Base-by-base conservation (phyloP, 2,329 filamentous ascomycete genomes). In the Xylogone sp. region DNA sequence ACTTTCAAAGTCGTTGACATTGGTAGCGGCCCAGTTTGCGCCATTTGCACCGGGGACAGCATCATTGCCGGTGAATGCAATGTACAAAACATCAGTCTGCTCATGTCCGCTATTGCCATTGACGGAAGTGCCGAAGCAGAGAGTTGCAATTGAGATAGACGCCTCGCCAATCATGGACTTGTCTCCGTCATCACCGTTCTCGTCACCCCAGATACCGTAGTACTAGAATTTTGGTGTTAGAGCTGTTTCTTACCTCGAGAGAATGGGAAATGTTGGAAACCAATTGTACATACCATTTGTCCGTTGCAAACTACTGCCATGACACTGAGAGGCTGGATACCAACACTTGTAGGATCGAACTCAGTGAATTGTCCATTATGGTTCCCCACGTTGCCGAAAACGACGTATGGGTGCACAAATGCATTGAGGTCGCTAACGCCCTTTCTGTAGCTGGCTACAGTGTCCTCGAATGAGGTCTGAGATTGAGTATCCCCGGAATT, bases 171-270 rank as follows among this genome's bases (percentile, higher is more conserved):
- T 74, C 56, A 78, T 66, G 21, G 77, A 68, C 48, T 71, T 61
- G 6, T 62, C 53, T 2, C 74, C 72, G 46, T 77, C 74, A 45
- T 74, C 77, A 43, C 80, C 82, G 54, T 85, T 84, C 29, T 75
- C 77, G 56, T 85, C 81, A 19, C 80, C 82, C 81, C 79, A 85
- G 46, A 84, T 67, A 10, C 79, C 81, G 59, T 84, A 84, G 56
- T 75, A 69, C 74, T 78, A 27, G 24, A 27, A 27, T 27, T 6
- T 5, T 10, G 10, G 24, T 5, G 24, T 27, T 27, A 27, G 24
- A 10, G 10, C 24, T 27, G n/a, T n/a, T 27, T 10, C 10, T 5
- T 5, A 10, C 24, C 10, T 27, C 24, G 24, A 27, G 5, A 5
- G 10, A 6, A 10, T 10, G 10, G 10, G 10, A 27, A 5, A 10